These are phyloP conservation scores for Hura crepitans DNA, from an alignment of 441 rosid species.

Conservation along the genomic window DNA sequence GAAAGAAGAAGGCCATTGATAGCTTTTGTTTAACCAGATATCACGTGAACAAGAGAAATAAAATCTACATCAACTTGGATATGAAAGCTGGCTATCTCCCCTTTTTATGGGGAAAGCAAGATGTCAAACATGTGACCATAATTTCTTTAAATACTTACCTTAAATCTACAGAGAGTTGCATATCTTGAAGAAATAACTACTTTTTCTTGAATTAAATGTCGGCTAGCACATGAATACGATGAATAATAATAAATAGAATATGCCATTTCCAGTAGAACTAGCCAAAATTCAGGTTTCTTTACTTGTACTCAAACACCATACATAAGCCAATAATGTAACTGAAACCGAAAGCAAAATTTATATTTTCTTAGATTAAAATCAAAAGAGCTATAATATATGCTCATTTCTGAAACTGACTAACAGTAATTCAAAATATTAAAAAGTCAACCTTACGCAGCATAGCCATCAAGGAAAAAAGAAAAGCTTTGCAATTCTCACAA, in stretches of 20 bases:
- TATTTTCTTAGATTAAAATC: background rate
- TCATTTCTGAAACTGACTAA: background rate
- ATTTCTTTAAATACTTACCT: slow-evolving; percentile 17
- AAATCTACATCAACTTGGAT: slow-evolving; percentile 29
- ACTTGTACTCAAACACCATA: slow-evolving; percentile 3
- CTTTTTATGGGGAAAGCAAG: slow-evolving; percentile 28
- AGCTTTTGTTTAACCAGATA: slow-evolving; percentile 28
- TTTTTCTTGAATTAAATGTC: slow-evolving; percentile 14
- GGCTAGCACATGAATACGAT: slow-evolving; percentile 14
- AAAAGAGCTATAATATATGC: background rate
- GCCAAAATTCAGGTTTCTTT: background rate
- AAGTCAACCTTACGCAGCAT: background rate
- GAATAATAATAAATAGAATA: background rate
- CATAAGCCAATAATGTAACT: background rate
- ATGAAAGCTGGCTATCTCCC: slow-evolving; percentile 21
- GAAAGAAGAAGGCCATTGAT: slow-evolving; percentile 21
- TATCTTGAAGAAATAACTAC: background rate
- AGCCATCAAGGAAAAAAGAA: background rate
- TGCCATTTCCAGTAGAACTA: background rate
- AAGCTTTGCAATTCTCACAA: background rate
- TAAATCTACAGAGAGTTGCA: slow-evolving; percentile 21
- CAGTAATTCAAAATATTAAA: background rate
- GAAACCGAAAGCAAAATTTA: background rate
- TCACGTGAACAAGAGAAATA: slow-evolving; percentile 38
- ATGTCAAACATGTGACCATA: slow-evolving; percentile 39